Conservation (phyloP, 768 basidiomycete genomes). For the Suillus hirtellus region DNA sequence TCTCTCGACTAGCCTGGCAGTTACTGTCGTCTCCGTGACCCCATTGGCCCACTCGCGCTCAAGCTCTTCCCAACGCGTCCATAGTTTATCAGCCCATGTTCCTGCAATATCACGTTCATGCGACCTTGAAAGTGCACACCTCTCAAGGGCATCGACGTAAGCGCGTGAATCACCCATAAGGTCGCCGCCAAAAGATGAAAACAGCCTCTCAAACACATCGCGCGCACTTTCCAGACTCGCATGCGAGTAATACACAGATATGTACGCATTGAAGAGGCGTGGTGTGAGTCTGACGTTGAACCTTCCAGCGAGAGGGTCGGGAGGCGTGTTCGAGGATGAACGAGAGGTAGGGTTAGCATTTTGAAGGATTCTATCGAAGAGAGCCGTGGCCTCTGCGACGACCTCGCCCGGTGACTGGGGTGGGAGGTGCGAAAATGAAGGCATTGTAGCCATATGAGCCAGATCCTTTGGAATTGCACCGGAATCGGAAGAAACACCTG, state of each 20-base stretch:
- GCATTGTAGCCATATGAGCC: conserved; percentile 7
- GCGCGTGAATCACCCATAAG: conserved; percentile 52
- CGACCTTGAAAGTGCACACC: conserved; percentile 47
- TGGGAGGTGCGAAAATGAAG: conserved; percentile 50
- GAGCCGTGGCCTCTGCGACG: conserved; percentile 61
- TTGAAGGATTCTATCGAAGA: conserved; percentile 61
- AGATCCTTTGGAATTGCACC: not conserved
- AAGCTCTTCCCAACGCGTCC: conserved; percentile 59
- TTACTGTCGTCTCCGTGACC: conserved; percentile 22
- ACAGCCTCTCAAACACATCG: conserved; percentile 53
- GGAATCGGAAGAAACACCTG: not conserved
- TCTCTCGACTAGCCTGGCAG: conserved; percentile 61
- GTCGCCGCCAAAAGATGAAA: conserved; percentile 21
- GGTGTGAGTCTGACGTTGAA: conserved; percentile 66
- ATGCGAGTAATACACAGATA: conserved; percentile 73
- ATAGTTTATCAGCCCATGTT: conserved; percentile 60
- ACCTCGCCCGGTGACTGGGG: conserved; percentile 77
- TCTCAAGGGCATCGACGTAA: conserved; percentile 68
- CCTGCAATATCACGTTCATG: conserved; percentile 50
- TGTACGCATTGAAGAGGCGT: conserved; percentile 74
- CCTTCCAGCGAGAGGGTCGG: conserved; percentile 28
- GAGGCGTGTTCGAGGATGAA: conserved; percentile 5
- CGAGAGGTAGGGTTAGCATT: conserved; percentile 31
- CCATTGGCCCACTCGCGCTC: conserved; percentile 41
- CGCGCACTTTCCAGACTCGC: conserved; percentile 48